A percentile compares a stretch with the other conserved stretches of the same genome.
phyloP scores from a whole-genome alignment of 768 basidiomycete species.

The Suillus americanus region DNA sequence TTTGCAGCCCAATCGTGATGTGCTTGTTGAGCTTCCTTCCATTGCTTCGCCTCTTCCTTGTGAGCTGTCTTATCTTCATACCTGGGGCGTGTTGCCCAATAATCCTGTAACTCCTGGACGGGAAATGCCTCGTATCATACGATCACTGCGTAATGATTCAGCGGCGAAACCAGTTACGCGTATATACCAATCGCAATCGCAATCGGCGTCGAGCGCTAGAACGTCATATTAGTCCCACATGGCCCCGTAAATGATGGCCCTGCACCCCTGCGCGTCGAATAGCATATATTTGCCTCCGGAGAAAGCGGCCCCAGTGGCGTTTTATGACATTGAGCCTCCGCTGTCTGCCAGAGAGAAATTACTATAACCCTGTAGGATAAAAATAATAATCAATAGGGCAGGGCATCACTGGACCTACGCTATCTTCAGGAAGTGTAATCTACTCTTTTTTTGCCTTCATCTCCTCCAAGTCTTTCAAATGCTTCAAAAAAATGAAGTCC shows the following conservation, averaged over 20 bases:
- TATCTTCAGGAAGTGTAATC: slow-evolving; percentile 90
- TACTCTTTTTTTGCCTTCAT: slow-evolving; percentile 49
- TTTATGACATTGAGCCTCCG: slow-evolving; percentile 73
- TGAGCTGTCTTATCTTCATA: slow-evolving; percentile 39
- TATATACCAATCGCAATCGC: slow-evolving; percentile 84
- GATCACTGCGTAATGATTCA: slow-evolving; percentile 64
- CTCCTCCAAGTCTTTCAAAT: no score
- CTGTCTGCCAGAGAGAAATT: slow-evolving; percentile 54
- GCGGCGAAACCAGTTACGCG: slow-evolving; percentile 72
- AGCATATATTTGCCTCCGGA: slow-evolving; percentile 79
- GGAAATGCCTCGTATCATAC: slow-evolving; percentile 65
- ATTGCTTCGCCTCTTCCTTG: slow-evolving; percentile 25
- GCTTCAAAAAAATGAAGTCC: slow-evolving; percentile 61
- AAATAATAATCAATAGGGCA: slow-evolving; percentile 5
- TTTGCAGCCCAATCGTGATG: slow-evolving; percentile 47
- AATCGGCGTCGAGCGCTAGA: slow-evolving; percentile 76
- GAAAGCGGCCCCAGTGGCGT: slow-evolving; percentile 70
- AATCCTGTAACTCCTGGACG: slow-evolving; percentile 70
- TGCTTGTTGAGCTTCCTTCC: slow-evolving; percentile 19
- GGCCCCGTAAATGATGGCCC: slow-evolving; percentile 72
- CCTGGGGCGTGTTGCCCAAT: slow-evolving; percentile 64
- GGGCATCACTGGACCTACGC: slow-evolving; percentile 48
- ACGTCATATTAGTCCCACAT: slow-evolving; percentile 94
- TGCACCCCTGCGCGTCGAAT: slow-evolving; percentile 58
- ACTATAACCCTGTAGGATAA: slow-evolving; percentile 58